phyloP scores from a whole-genome alignment of 1,284 basidiomycete genomes.

The Anthracocystis panici-leucophaei region DNA sequence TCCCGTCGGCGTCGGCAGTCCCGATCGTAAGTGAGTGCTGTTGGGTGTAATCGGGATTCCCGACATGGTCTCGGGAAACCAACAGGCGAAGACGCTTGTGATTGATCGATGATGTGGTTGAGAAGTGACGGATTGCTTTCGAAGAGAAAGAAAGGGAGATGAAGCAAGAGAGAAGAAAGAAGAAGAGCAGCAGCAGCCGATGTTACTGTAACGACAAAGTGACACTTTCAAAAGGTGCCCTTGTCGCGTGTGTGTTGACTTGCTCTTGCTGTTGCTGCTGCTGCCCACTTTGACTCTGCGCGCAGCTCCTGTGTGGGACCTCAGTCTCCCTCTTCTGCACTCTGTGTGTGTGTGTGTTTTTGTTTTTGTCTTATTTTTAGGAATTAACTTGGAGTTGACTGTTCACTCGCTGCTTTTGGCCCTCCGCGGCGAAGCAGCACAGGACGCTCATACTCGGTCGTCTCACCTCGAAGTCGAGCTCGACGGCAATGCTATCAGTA shows the following conservation, averaged over 20 bases:
- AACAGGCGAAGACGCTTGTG: neutral
- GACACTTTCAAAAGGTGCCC: neutral
- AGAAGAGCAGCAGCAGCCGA: too few relatives aligned
- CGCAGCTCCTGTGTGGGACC: slow-evolving; percentile 1
- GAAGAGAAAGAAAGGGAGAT: neutral
- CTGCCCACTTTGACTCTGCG: neutral
- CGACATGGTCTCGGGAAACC: slow-evolving; percentile 18
- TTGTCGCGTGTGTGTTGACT: neutral
- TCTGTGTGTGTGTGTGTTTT: neutral
- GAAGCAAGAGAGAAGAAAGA: neutral
- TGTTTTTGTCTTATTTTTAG: neutral
- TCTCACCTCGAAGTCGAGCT: too few relatives aligned
- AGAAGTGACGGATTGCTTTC: too few relatives aligned
- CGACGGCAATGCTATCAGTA: too few relatives aligned
- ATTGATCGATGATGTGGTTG: too few relatives aligned
- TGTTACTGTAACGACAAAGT: too few relatives aligned
- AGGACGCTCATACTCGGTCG: too few relatives aligned
- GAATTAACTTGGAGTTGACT: slow-evolving; percentile 3
- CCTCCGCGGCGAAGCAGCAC: too few relatives aligned
- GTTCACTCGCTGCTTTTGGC: neutral
- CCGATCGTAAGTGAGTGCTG: slow-evolving; percentile 44
- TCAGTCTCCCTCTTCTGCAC: too few relatives aligned
- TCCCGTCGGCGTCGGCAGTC: slow-evolving; percentile 44
- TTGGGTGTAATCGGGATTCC: slow-evolving; percentile 52
- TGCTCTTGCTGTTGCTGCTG: neutral